Evolutionary conservation across 2,329 filamentous ascomycete genomes (phyloP), one percentile per base, ranked within the genome.

Genomic region (Lecanosticta acicola): DNA sequence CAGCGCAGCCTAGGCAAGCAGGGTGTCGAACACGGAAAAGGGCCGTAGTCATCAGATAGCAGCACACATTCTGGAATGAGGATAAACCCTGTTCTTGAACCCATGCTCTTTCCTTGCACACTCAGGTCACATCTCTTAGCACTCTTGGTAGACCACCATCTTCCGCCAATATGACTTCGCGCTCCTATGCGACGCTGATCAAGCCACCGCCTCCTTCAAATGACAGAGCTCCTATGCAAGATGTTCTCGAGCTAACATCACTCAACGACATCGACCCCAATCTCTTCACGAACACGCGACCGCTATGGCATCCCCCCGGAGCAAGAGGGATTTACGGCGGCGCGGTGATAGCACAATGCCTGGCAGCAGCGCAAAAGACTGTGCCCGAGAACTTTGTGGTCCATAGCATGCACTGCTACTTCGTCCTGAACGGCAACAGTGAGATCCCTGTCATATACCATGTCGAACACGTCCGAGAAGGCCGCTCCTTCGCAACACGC

Each of bases 351-450:
- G 90, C 91, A 39, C 91, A 97, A 75, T 90, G 80, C 61, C 83
- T 96, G 19, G 79, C 85, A 37, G 88, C 93, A 1, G 93, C 88
- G 18, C 89, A 95, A 67, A 80, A 82, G 62, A 98, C 93, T 7
- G 87, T 98, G 2, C 84, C 85, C 0, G 66, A 74, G 19, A 76
- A 86, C 64, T 96, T 95, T 68, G 79, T 83, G 49, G 81, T 93
- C 40, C 93, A 98, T 74, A 91, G 85, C 63, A 96, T 94, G 85
- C 93, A 98, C 77, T 97, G 93, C 78, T 98, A 97, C 74, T 98
- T 98, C 68, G 83, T 98, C 26, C 81, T 97, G 1, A 90, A 91
- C 3, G 93, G 93, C 20, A 86, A 91, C 62, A 77, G 81, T 10
- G 80, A 85, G 49, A 84, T 93, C 14, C 91, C 93, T 24, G 85